Percentiles rank a stretch among this genome's conserved stretches.
phyloP scores from a whole-genome alignment of 2,329 filamentous ascomycete genomes.

The Cladobotryum protrusum region DNA sequence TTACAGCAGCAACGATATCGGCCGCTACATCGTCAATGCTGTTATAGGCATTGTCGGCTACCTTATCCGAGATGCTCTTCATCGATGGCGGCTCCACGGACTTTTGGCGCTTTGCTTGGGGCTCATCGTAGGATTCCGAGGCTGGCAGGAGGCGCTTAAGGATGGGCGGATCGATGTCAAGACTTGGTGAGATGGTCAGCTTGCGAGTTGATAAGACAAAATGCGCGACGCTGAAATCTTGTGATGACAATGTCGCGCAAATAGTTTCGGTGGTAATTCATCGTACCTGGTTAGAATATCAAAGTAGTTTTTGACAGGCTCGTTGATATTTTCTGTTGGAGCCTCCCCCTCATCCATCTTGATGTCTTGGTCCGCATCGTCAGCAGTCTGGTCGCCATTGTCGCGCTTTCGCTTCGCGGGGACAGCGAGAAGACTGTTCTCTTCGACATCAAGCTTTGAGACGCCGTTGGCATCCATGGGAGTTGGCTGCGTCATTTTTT shows the following conservation, averaged over 20 bases:
- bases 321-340: slow-evolving; percentile 19
- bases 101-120: slow-evolving; percentile 55
- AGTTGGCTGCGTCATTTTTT: slow-evolving; percentile 36
- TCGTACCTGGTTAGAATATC: slow-evolving; percentile 34
- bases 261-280: not conserved
- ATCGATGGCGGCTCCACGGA: slow-evolving; percentile 37
- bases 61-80: slow-evolving; percentile 49
- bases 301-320: slow-evolving; percentile 33
- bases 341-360: slow-evolving; percentile 20
- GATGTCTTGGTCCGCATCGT: slow-evolving; percentile 21
- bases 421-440: slow-evolving; percentile 26
- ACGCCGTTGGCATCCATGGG: slow-evolving; percentile 36
- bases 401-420: slow-evolving; percentile 56
- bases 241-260: not conserved
- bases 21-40: slow-evolving; percentile 60
- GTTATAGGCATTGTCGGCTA: slow-evolving; percentile 45
- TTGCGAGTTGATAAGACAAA: not conserved
- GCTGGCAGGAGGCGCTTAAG: slow-evolving; percentile 48
- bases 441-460: slow-evolving; percentile 26
- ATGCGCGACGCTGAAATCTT: not conserved
- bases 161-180: slow-evolving; percentile 49
- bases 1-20: slow-evolving; percentile 46
- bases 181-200: slow-evolving; percentile 36
- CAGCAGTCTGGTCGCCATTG: slow-evolving; percentile 33
- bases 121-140: slow-evolving; percentile 39